A percentile compares a stretch with the other conserved stretches of the same genome.
Evolutionary conservation across 2,329 filamentous ascomycete species (phyloP).

Genomic region (Penicillium rolfsii): DNA sequence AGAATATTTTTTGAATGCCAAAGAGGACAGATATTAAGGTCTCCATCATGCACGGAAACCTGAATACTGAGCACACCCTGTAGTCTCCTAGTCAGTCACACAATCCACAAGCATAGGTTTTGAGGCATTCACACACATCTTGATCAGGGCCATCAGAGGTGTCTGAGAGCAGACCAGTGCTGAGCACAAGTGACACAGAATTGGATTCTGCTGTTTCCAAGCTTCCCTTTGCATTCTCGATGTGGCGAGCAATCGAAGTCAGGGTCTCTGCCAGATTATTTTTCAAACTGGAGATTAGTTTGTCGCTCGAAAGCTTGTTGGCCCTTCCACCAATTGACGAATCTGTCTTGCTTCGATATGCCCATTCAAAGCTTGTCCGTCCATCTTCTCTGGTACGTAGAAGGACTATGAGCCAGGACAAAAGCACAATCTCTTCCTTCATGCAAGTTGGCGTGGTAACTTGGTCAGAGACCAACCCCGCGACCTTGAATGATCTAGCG

Average conservation of each 20-base stretch:
- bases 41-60: slow-evolving; percentile 30
- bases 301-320: slow-evolving; percentile 34
- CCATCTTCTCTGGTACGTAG: slow-evolving; percentile 48
- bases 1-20: slow-evolving; percentile 50
- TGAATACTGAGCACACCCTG: slow-evolving; percentile 42
- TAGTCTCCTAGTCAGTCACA: slow-evolving; percentile 13
- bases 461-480: slow-evolving; percentile 32
- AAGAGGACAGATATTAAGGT: slow-evolving; percentile 44
- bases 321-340: slow-evolving; percentile 19
- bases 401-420: slow-evolving; percentile 53
- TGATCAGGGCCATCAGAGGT: slow-evolving; percentile 25
- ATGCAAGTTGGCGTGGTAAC: slow-evolving; percentile 38
- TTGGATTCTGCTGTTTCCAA: neutral
- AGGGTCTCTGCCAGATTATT: slow-evolving; percentile 34
- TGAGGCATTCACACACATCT: slow-evolving; percentile 22
- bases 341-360: slow-evolving; percentile 30
- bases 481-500: slow-evolving; percentile 35
- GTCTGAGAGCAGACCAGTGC: slow-evolving; percentile 27
- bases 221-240: slow-evolving; percentile 19
- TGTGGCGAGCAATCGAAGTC: slow-evolving; percentile 33
- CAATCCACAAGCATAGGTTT: neutral
- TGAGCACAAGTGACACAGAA: slow-evolving; percentile 28
- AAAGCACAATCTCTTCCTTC: slow-evolving; percentile 48
- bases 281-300: slow-evolving; percentile 41
- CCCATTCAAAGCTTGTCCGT: slow-evolving; percentile 47